Percentiles rank a stretch among this genome's conserved stretches.
Evolutionary conservation across 345 rosid species (phyloP).

Genomic region (Xanthoceras sorbifolium): DNA sequence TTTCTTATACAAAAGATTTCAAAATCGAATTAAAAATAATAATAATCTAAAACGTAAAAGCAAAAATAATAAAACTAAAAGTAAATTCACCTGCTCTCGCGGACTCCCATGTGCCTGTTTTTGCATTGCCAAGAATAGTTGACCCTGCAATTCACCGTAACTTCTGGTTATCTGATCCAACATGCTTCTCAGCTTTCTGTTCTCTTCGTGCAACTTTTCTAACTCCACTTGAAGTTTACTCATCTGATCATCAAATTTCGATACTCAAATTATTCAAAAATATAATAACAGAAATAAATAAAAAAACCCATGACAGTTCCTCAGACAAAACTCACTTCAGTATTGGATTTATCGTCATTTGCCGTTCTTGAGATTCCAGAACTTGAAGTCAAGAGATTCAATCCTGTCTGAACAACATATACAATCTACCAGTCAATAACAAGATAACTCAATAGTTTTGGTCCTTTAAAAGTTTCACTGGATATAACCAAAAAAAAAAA

Average conservation of each 20-base stretch:
- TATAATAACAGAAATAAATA: not conserved
- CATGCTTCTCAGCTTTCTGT: slow-evolving; percentile 55
- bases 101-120: slow-evolving; percentile 44
- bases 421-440: not conserved
- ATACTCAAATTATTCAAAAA: not conserved
- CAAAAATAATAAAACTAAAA: not conserved
- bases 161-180: slow-evolving; percentile 62
- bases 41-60: not conserved
- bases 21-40: not conserved
- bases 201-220: slow-evolving; percentile 67
- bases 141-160: slow-evolving; percentile 62
- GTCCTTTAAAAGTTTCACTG: not conserved
- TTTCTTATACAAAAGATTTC: not conserved
- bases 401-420: slow-evolving; percentile 48
- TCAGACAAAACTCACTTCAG: slow-evolving; percentile 45
- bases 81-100: slow-evolving; percentile 40
- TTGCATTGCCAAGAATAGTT: slow-evolving; percentile 58
- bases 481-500: not conserved
- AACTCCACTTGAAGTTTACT: slow-evolving; percentile 48
- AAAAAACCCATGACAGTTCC: not conserved
- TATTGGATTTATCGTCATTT: slow-evolving; percentile 36
- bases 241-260: slow-evolving; percentile 37
- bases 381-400: slow-evolving; percentile 48
- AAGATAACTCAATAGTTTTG: not conserved
- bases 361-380: slow-evolving; percentile 37